Evolutionary conservation across 768 basidiomycete species (phyloP), one percentile per base, ranked within the genome.

Genomic region (Lenzites betulinus): DNA sequence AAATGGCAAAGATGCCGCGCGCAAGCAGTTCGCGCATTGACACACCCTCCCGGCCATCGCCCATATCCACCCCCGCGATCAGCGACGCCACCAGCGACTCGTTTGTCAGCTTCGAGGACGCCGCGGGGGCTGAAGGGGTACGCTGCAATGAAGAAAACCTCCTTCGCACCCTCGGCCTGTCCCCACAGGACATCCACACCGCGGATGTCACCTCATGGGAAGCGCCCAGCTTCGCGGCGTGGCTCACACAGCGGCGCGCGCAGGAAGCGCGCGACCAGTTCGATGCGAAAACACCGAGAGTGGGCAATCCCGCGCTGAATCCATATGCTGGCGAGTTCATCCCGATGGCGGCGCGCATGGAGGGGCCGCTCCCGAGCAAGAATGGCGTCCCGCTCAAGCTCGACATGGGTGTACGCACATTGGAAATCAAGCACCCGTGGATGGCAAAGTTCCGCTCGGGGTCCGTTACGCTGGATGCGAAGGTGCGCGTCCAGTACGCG

Each of bases 301-400:
- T 50, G 2, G 23, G 3, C 22, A 15, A 23, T 1, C 18, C 33
- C 15, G n/a, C 33, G 3, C 59, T 64, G 49, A 60, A 60, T 35
- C 59, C 59, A 1, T 13, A 54, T 41, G 64, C 64, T 2, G 59
- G 41, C 20, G 56, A 60, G 30, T 64, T 61, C 42, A 44, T 61
- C 12, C 64, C 59, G n/a, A 30, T 43, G 22, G 51, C 59, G 9
- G 16, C 46, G 23, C 63, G 56, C 36, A 6, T 44, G n/a, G 38
- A 51, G 9, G 39, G 55, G 41, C n/a, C 41, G 26, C 13, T 20
- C 16, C 41, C 16, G 13, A 35, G 49, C 49, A 33, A 33, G 7
- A 35, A 26, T 35, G 43, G 28, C 3, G 30, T 7, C 2, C n/a
- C 28, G 41, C 53, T 25, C 25, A 13, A 44, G 30, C 42, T 46